Conservation (phyloP, 2,329 filamentous ascomycete genomes). For the Talaromyces pinophilus region DNA sequence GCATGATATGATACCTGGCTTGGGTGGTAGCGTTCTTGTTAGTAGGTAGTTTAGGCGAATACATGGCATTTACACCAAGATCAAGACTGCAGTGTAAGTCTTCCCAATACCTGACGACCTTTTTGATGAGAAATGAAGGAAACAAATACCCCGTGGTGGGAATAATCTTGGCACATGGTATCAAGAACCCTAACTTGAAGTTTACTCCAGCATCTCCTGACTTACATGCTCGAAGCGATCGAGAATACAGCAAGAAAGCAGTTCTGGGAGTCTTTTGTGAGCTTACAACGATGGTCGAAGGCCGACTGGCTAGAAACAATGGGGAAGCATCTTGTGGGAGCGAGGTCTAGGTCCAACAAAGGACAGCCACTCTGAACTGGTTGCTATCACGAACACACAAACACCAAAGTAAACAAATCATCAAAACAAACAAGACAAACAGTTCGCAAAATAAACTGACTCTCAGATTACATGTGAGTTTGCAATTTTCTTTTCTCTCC, state of each 20-base stretch:
- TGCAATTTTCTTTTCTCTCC: background rate
- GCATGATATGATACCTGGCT: slow-evolving; percentile 5
- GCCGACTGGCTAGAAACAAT: background rate
- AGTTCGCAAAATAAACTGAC: background rate
- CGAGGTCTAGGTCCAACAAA: background rate
- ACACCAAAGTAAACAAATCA: background rate
- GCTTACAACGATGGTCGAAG: background rate
- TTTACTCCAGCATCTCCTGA: background rate
- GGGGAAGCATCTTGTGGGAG: background rate
- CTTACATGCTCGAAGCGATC: background rate
- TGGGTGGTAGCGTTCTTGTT: slow-evolving; percentile 6
- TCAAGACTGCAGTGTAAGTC: background rate
- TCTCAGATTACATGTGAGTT: background rate
- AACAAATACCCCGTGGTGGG: too few species aligned
- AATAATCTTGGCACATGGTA: background rate
- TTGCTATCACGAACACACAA: slow-evolving; percentile 3
- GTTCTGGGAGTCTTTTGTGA: background rate
- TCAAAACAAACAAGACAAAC: background rate
- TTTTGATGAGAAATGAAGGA: background rate
- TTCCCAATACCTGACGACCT: background rate
- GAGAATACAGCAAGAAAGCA: background rate
- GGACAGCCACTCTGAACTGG: background rate
- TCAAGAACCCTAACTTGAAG: background rate
- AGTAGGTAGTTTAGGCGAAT: background rate
- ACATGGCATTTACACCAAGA: background rate